Evolutionary conservation across 495 filamentous ascomycete genomes (phyloP), one percentile per base, ranked within the genome.

Genomic region (Filosporella fistucella): DNA sequence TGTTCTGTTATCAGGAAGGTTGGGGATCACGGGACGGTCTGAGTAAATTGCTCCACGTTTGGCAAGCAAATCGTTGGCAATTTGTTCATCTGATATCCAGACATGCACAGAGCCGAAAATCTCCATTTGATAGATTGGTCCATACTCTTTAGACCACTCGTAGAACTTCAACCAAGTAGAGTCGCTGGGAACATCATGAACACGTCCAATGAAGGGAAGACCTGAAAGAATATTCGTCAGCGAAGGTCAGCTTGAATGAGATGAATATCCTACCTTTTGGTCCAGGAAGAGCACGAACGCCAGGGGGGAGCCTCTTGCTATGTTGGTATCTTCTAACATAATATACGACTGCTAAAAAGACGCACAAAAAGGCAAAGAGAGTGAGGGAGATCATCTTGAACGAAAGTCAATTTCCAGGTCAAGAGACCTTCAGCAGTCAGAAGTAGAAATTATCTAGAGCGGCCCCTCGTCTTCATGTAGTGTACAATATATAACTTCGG

Each of bases 171-270:
- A 38, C 69, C 69, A 72, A 8, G 73, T 60, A 14, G 61, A 54
- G 16, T 74, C 60, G 24, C 61, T 54, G 1, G 78, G 80, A 3
- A 84, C 53, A 53, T 83, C 78, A 45, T 77, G 77, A 3, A 83
- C 62, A 13, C 76, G 74, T 22, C 80, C 80, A 44, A 84, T 64
- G 30, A 77, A 60, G 3, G 80, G 79, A 9, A 71, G 54, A 23
- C 62, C 71, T 70, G 34, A 18, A 20, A 4, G 11, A 23, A 22
- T 33, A n/a, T 13, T 29, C 25, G 30, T 46, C 34, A 46, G 43
- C 14, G 35, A 38, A 20, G 9, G n/a, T 11, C 17, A 42, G 11
- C 16, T 30, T 40, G 23, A 14, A 4, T 20, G 18, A 32, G 29
- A 42, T n/a, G 12, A 20, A 2, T 14, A 38, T 12, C 21, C n/a